phyloP scores from a whole-genome alignment of 1,139 yeast species.

The Barnettozyma hawaiiensis region DNA sequence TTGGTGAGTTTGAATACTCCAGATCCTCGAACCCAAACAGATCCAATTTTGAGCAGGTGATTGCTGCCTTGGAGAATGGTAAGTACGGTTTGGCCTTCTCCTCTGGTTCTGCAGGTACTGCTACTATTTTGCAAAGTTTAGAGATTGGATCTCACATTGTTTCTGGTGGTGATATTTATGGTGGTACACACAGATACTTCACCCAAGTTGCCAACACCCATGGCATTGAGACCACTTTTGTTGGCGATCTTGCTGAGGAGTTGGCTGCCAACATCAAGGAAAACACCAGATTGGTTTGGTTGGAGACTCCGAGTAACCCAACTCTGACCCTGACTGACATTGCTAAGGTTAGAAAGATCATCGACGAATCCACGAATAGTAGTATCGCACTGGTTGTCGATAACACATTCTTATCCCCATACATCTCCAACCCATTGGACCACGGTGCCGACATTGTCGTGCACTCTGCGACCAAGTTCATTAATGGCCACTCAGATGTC shows the following conservation, averaged over 20 bases:
- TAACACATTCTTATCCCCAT: constrained; percentile 92
- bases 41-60: constrained; percentile 71
- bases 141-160: constrained; percentile 71
- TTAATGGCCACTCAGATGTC: constrained; percentile 90
- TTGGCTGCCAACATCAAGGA: constrained; percentile 49
- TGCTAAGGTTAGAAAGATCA: constrained; percentile 47
- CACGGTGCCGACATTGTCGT: constrained; percentile 85
- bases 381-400: constrained; percentile 73
- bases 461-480: constrained; percentile 87
- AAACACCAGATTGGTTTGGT: constrained; percentile 76
- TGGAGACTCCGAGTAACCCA: constrained; percentile 88
- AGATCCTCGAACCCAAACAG: constrained; percentile 89
- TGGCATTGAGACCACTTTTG: constrained; percentile 67
- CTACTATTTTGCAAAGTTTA: constrained; percentile 68
- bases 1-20: constrained; percentile 80
- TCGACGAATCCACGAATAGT: constrained; percentile 38
- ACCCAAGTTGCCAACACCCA: constrained; percentile 80
- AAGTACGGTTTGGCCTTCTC: constrained; percentile 74
- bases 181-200: constrained; percentile 90
- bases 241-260: constrained; percentile 58
- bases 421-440: constrained; percentile 76
- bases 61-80: constrained; percentile 77
- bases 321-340: constrained; percentile 75
- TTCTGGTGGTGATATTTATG: constrained; percentile 85
- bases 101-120: constrained; percentile 86